Conservation (phyloP, 331 rosid genomes). For the Stylosanthes scabra region DNA sequence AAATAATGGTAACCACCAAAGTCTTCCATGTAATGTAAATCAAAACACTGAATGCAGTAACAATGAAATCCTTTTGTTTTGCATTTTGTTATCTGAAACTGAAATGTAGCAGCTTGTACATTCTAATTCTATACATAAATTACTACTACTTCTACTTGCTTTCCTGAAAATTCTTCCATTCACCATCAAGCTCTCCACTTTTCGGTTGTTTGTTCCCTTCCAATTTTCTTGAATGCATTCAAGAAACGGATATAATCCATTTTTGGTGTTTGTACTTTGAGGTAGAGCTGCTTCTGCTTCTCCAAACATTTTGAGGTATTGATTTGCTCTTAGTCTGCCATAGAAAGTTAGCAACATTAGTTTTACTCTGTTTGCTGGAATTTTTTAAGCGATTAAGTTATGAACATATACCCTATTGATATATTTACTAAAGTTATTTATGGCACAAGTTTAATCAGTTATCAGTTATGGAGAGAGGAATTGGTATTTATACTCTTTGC, state of each 20-base stretch:
- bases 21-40: slow-evolving; percentile 33
- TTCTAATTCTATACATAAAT: not conserved
- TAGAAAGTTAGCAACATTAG: not conserved
- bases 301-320: slow-evolving; percentile 2
- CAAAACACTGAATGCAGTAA: slow-evolving; percentile 1
- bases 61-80: slow-evolving; percentile 2
- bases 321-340: slow-evolving; percentile 11
- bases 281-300: slow-evolving; percentile 2
- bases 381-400: too few species aligned
- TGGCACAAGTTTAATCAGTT: slow-evolving; percentile 3
- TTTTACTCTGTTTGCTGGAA: too few species aligned
- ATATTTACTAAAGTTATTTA: slow-evolving; percentile 1
- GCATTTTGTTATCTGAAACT: slow-evolving; percentile 10
- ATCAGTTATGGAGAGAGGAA: not conserved
- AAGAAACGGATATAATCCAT: not conserved
- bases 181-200: not conserved
- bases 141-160: not conserved
- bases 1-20: slow-evolving; percentile 38
- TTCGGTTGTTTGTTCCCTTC: not conserved
- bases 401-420: not conserved
- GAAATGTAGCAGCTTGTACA: slow-evolving; percentile 19
- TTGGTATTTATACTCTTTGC: not conserved
- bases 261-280: not conserved
- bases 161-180: not conserved
- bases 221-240: not conserved